Base-by-base conservation (phyloP, 768 basidiomycete species). In the Kwoniella mangroviensis region DNA sequence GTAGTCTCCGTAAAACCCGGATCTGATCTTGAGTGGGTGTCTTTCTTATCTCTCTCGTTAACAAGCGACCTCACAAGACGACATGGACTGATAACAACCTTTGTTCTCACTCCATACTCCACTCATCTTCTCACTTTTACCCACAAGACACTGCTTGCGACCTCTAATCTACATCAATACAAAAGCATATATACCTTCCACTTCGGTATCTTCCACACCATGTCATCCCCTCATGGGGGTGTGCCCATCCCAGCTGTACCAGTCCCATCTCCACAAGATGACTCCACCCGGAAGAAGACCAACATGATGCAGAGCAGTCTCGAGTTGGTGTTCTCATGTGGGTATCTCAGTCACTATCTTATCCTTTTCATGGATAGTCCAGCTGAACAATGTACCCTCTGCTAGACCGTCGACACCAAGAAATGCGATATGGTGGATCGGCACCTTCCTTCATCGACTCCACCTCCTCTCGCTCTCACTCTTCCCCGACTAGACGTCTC, bases 331-430 rank as follows among this genome's bases (percentile, higher is more conserved):
- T 79, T 79, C 65, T 74, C 73, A 66, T 79, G 78, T 79, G 61
- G 70, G 78, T 78, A 13, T 22, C 24, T 13, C 28, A 10, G 45
- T 21, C 54, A 49, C 42, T 43, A 13, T 49, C 45, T 12, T 49
- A 49, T 19, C 7, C 45, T 49, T 6, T 12, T 19, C 10, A 49
- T 49, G 45, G 34, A 34, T 1, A 34, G 34, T 34, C 34, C 34
- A 34, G 34, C 34, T 34, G 34, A 24, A 19, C 57, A n/a, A 53
- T 67, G 24, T 2, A 34, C 34, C 6, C 6, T 34, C 34, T 7
- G 34, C 2, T 57, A 81, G 80, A 78, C 69, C 79, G 78, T 0
- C 73, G 81, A 28, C 79, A 77, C 28, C 78, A 82, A 62, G 76
- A 81, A 55, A 60, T 76, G 10, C 74, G 70, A 24, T 78, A 78